Evolutionary conservation across 345 rosid genomes (phyloP).

Genomic region (Salix purpurea): DNA sequence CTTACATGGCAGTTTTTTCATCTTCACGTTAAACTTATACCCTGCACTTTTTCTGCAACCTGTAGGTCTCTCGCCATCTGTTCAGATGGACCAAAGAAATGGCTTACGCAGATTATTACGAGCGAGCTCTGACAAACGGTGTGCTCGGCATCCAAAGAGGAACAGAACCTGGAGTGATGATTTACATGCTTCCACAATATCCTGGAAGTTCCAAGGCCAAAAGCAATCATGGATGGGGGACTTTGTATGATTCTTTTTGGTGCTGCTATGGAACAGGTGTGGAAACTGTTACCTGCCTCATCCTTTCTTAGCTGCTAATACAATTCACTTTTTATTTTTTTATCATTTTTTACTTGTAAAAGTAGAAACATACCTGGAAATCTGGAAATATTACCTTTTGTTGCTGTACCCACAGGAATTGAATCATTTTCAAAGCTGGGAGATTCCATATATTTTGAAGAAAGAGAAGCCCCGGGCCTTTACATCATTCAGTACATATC

Average conservation of each 20-base stretch:
- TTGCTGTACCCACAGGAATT: slow-evolving; percentile 39
- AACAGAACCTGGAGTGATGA: slow-evolving; percentile 83
- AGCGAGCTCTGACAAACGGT: slow-evolving; percentile 84
- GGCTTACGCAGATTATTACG: slow-evolving; percentile 88
- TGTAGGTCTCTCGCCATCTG: slow-evolving; percentile 80
- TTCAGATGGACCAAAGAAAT: slow-evolving; percentile 90
- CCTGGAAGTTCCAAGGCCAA: slow-evolving; percentile 72
- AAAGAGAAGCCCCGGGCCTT: slow-evolving; percentile 56
- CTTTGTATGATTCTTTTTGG: slow-evolving; percentile 68
- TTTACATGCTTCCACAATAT: slow-evolving; percentile 87
- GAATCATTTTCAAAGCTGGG: slow-evolving; percentile 94
- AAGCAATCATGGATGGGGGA: slow-evolving; percentile 86
- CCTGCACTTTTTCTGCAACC: background rate
- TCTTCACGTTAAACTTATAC: no score
- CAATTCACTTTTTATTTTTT: background rate
- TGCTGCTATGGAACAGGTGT: slow-evolving; percentile 98
- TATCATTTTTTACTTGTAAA: background rate
- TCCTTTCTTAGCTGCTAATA: background rate
- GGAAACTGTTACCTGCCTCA: background rate
- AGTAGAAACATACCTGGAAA: background rate
- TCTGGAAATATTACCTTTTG: background rate
- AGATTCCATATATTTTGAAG: slow-evolving; percentile 87
- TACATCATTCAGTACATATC: slow-evolving; percentile 78
- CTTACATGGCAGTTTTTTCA: background rate
- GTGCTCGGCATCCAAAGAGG: slow-evolving; percentile 91